Base-by-base conservation (phyloP, 2,329 filamentous ascomycete species). In the Penicillium sumatraense region DNA sequence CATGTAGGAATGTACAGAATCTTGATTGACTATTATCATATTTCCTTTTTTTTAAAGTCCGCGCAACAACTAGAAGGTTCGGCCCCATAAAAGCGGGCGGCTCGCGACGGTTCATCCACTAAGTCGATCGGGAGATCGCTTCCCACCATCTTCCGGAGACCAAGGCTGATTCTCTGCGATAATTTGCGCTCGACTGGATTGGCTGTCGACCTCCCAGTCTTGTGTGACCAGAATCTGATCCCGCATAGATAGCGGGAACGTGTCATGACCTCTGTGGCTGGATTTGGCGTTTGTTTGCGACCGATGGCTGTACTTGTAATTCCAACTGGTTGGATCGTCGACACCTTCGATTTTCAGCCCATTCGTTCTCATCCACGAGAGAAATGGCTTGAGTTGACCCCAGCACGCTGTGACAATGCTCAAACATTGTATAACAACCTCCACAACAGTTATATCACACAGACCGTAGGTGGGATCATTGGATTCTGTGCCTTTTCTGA, bases 141-240 rank as follows among this genome's bases (percentile, higher is more conserved):
- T 46, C 9, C 42, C 42, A 31, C 23, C n/a, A n/a, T n/a, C 5
- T 23, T 40, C 40, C 3, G 8, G 4, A 21, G 42, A 23, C 42
- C 42, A 46, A 11, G 42, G 26, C 4, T 46, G 42, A 5, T 24
- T 45, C n/a, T 52, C 49, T n/a, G 36, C 13, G n/a, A 53, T 51
- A 21, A 58, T 58, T 16, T 56, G 48, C 27, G 56, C 35, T 35
- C 51, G 49, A 35, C 56, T 58, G 5, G 53, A 58, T 27, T 58
- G 49, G 14, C 56, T 58, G 27, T 53, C 53, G 1, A 58, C 53
- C 41, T 58, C 56, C 56, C 56, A 58, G 20, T 58, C 53, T 16
- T 49, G 42, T 7, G 56, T 58, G 11, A 58, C 53, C 3, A 56
- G 41, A 35, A 58, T 56, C 13, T 51, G 53, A 27, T 56, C 41